phyloP scores from a whole-genome alignment of 2,329 filamentous ascomycete species.

The Microsporum canis region DNA sequence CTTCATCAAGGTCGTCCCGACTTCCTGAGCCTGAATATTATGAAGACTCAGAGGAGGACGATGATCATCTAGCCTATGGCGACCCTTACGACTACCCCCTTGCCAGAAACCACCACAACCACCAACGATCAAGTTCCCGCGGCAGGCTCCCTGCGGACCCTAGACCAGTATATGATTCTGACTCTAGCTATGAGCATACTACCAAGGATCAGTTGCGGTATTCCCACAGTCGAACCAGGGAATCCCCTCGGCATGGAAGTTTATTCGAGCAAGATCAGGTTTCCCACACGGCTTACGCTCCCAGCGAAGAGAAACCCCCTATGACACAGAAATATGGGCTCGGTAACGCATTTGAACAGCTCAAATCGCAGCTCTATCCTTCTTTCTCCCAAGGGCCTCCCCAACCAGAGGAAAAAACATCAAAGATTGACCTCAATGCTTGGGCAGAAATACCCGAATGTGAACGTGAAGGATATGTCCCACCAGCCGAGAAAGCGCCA shows the following conservation, averaged over 20 bases:
- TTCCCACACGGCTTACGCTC: background rate
- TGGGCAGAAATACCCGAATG: constrained; percentile 32
- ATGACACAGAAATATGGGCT: background rate
- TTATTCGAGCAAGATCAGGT: background rate
- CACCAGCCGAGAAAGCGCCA: constrained; percentile 18
- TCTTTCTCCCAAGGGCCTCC: background rate
- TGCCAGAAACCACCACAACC: background rate
- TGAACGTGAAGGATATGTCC: constrained; percentile 33
- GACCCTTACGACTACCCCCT: background rate
- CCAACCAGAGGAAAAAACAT: background rate
- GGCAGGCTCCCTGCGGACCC: background rate
- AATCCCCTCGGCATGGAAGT: background rate
- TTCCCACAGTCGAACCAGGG: constrained; percentile 8
- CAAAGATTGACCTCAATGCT: constrained; percentile 13
- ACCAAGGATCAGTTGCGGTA: constrained; percentile 3
- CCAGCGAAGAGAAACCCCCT: background rate
- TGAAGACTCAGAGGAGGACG: background rate
- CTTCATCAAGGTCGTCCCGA: background rate
- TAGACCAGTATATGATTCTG: constrained; percentile 14
- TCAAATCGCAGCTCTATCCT: background rate
- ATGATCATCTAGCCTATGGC: constrained; percentile 2
- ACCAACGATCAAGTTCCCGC: constrained; percentile 6
- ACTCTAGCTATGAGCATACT: constrained; percentile 10
- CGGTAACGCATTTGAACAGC: background rate
- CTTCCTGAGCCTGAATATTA: background rate